phyloP scores from a whole-genome alignment of 768 basidiomycete species.

The Coprinopsis cinerea region DNA sequence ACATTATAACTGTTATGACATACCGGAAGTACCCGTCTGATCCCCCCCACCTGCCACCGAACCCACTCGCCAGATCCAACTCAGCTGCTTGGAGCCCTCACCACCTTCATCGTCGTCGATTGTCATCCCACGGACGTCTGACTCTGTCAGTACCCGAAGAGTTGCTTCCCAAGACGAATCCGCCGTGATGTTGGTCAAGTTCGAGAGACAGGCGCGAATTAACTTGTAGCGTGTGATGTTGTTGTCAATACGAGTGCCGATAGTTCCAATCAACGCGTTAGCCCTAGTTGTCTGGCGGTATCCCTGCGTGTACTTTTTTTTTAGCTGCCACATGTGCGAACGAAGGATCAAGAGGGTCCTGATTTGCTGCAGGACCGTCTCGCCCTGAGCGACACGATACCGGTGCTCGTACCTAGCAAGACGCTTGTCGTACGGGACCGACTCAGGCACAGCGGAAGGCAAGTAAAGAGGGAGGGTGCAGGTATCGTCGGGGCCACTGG shows the following conservation, averaged over 20 bases:
- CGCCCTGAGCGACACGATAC: conserved; percentile 24
- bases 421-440: background rate
- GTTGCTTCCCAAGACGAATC: conserved; percentile 7
- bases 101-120: conserved; percentile 12
- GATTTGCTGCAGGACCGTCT: conserved; percentile 22
- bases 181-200: conserved; percentile 1
- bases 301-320: conserved; percentile 21
- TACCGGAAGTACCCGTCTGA: conserved; percentile 10
- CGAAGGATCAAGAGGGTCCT: conserved; percentile 22
- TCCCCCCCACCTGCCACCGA: conserved; percentile 8
- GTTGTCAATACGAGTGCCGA: conserved; percentile 14
- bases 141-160: conserved; percentile 12
- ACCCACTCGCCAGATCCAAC: conserved; percentile 20
- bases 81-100: conserved; percentile 16
- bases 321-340: conserved; percentile 24
- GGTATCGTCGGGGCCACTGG: background rate
- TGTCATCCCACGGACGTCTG: conserved; percentile 14
- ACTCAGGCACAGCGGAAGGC: conserved; percentile 13
- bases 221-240: conserved; percentile 14
- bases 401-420: conserved; percentile 21
- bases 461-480: conserved; percentile 13
- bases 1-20: too few relatives aligned
- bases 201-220: conserved; percentile 6
- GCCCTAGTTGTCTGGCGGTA: conserved; percentile 21
- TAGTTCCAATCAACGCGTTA: conserved; percentile 12